Percentiles rank a stretch among this genome's conserved stretches.
These are phyloP conservation scores for Bifiguratus adelaidae DNA, from an alignment of 192 early-diverging fungal genomes.

Conservation along the genomic window DNA sequence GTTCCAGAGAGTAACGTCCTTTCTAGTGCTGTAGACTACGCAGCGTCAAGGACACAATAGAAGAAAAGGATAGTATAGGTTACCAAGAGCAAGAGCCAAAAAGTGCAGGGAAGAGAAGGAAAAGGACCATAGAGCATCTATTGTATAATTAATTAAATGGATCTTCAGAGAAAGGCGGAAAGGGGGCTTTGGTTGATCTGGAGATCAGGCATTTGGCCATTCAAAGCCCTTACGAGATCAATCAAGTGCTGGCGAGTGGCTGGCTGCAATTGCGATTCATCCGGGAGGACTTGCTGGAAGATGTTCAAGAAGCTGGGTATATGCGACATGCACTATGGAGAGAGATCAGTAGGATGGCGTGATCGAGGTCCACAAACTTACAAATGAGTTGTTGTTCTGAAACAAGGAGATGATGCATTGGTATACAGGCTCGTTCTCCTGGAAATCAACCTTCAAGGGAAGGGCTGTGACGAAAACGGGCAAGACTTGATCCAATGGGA, in stretches of 20 bases:
- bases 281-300: conserved; percentile 41
- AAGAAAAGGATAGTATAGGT: too few relatives aligned
- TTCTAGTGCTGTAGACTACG: too few relatives aligned
- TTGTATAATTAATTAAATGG: too few relatives aligned
- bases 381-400: conserved; percentile 31
- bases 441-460: conserved; percentile 65
- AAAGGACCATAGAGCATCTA: too few relatives aligned
- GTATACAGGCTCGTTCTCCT: conserved; percentile 72
- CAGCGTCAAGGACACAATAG: too few relatives aligned
- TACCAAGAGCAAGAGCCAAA: too few relatives aligned
- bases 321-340: conserved; percentile 26
- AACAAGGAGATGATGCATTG: conserved; percentile 58
- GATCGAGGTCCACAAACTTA: conserved; percentile 5
- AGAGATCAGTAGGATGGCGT: not conserved
- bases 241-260: conserved; percentile 41
- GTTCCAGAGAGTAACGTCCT: too few relatives aligned
- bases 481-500: conserved; percentile 61
- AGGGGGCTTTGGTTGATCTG: too few relatives aligned
- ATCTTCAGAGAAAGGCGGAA: too few relatives aligned
- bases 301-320: conserved; percentile 38
- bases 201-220: conserved; percentile 30
- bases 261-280: conserved; percentile 46
- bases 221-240: conserved; percentile 42
- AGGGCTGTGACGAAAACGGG: conserved; percentile 53
- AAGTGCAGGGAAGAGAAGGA: too few relatives aligned